Evolutionary conservation across 108 stramenopile species (phyloP).

Genomic region (Pseudonitzschia pungens): DNA sequence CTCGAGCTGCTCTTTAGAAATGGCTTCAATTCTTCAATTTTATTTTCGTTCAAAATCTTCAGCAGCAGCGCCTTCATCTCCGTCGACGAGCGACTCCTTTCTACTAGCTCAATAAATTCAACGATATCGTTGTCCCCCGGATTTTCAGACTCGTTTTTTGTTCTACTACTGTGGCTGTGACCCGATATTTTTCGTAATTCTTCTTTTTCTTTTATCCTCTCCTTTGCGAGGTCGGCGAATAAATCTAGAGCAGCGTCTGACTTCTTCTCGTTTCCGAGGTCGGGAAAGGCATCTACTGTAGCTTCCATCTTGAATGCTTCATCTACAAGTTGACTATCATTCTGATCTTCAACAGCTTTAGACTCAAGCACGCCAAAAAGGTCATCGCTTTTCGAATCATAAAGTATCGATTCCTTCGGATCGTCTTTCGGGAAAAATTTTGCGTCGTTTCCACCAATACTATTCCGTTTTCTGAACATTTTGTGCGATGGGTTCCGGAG

Average conservation of each 20-base stretch:
- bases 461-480: neutral
- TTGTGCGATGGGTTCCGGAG: neutral
- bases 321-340: no score
- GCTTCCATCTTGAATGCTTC: no score
- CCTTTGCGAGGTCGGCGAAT: neutral
- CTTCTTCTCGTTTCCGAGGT: neutral
- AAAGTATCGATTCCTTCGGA: neutral
- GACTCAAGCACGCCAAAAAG: neutral
- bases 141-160: neutral
- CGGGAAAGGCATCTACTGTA: neutral
- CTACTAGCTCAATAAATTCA: neutral
- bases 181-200: neutral
- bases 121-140: neutral
- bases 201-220: neutral
- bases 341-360: neutral
- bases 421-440: neutral
- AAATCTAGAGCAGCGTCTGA: neutral
- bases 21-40: neutral
- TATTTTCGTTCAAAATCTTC: constrained; percentile 8
- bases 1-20: neutral
- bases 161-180: no score
- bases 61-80: constrained; percentile 6
- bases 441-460: neutral
- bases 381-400: neutral
- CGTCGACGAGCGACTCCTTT: constrained; percentile 1